Percentiles rank a stretch among this genome's conserved stretches.
These are phyloP conservation scores for Ambrosia trifida DNA, from an alignment of 129 eudicot genomes.

Conservation along the genomic window DNA sequence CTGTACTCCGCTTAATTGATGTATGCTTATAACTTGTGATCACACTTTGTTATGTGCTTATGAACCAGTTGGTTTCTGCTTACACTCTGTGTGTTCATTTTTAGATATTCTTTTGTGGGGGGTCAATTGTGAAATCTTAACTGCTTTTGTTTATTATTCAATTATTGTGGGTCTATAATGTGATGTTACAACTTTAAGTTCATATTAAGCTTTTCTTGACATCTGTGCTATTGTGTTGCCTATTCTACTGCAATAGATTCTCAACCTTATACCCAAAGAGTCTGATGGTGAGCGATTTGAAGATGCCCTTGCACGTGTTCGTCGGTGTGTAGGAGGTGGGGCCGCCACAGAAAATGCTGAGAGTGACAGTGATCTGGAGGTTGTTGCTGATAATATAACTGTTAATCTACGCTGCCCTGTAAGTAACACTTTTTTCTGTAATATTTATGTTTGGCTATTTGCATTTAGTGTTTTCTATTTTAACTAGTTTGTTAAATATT, in stretches of 20 bases:
- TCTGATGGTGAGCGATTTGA: conserved; percentile 86
- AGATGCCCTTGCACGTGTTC: conserved; percentile 88
- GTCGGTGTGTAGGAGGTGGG: conserved; percentile 95
- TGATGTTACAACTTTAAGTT: too few relatives aligned
- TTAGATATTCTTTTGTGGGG: too few relatives aligned
- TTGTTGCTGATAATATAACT: conserved; percentile 84
- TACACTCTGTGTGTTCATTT: too few relatives aligned
- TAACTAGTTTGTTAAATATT: background rate
- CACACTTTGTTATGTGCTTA: too few relatives aligned
- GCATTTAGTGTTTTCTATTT: background rate
- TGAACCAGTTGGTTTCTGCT: too few relatives aligned
- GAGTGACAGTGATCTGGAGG: conserved; percentile 93
- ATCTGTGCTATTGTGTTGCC: conserved; percentile 3
- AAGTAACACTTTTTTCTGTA: conserved; percentile 32
- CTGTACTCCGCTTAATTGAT: too few relatives aligned
- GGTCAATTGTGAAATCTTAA: too few relatives aligned
- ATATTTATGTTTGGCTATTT: background rate
- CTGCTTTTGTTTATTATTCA: too few relatives aligned
- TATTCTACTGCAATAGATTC: conserved; percentile 47
- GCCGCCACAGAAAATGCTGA: conserved; percentile 81
- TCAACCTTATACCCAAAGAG: conserved; percentile 79
- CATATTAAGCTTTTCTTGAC: too few relatives aligned
- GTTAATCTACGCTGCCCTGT: conserved; percentile 95
- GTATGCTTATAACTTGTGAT: too few relatives aligned
- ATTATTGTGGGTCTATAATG: too few relatives aligned